phyloP scores from a whole-genome alignment of 305 asterid species.

The Salvia sclarea region DNA sequence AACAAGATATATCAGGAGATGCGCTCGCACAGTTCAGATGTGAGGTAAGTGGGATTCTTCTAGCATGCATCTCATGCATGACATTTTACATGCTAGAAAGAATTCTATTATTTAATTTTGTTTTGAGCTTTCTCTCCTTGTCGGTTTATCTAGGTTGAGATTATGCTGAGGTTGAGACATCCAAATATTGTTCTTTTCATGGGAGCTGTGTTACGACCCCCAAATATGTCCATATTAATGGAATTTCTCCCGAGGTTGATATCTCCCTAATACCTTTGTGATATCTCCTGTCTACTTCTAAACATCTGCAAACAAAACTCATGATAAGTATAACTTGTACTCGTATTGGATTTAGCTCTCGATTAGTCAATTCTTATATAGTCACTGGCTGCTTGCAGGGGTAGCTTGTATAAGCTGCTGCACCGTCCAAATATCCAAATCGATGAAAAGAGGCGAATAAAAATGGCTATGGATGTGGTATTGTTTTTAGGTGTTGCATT shows the following conservation, averaged over 20 bases:
- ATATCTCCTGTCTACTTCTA: conserved; percentile 22
- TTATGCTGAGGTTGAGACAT: conserved; percentile 95
- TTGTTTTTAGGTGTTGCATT: conserved; percentile 27
- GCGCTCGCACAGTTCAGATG: conserved; percentile 88
- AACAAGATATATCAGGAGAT: conserved; percentile 93
- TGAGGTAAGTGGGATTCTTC: conserved; percentile 57
- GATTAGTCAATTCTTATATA: conserved; percentile 38
- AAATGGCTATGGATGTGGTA: conserved; percentile 99
- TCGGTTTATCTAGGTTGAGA: conserved; percentile 68
- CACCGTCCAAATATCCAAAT: conserved; percentile 75
- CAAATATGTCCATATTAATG: conserved; percentile 91
- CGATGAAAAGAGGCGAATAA: conserved; percentile 85
- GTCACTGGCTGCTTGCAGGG: conserved; percentile 61
- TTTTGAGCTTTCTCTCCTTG: conserved; percentile 25
- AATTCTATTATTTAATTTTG: conserved; percentile 21
- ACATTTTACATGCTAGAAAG: conserved; percentile 17
- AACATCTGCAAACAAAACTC: background rate
- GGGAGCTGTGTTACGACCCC: conserved; percentile 97
- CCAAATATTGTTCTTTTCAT: conserved; percentile 96
- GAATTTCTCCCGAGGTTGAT: conserved; percentile 91
- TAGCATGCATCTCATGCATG: background rate
- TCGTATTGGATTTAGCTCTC: conserved; percentile 10
- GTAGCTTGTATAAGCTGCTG: conserved; percentile 87
- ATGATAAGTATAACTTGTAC: conserved; percentile 7
- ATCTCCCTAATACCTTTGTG: conserved; percentile 18